A percentile compares a stretch with the other conserved stretches of the same genome.
These are phyloP conservation scores for Boletus coccyginus DNA, from an alignment of 768 basidiomycete genomes.

Conservation along the genomic window DNA sequence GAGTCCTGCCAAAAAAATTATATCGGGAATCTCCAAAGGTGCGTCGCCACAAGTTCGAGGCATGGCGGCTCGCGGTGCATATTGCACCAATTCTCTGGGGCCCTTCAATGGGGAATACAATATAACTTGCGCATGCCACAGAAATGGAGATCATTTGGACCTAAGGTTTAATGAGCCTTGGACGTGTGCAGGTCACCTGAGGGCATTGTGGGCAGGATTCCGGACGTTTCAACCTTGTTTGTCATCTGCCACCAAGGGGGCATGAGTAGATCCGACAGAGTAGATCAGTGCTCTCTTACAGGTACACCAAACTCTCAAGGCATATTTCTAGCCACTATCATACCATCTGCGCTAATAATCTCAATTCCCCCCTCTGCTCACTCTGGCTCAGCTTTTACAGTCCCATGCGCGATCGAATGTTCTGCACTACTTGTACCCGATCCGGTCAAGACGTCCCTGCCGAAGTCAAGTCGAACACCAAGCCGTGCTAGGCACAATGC, in stretches of 20 bases:
- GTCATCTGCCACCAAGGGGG: neutral
- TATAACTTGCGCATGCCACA: neutral
- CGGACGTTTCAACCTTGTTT: neutral
- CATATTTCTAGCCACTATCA: too few relatives aligned
- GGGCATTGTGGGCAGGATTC: neutral
- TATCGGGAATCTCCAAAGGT: neutral
- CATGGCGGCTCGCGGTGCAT: neutral
- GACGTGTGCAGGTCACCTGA: too few relatives aligned
- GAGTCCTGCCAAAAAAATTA: neutral
- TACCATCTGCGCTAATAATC: neutral
- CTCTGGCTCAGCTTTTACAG: slow-evolving; percentile 13
- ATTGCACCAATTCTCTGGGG: too few relatives aligned
- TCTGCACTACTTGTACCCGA: neutral
- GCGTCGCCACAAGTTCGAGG: neutral
- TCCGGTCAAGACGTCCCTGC: neutral
- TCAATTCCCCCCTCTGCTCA: neutral
- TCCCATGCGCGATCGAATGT: neutral
- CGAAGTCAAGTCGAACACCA: slow-evolving; percentile 27
- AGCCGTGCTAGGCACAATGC: slow-evolving; percentile 31
- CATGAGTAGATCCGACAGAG: neutral
- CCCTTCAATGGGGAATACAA: neutral
- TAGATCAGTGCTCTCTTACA: neutral
- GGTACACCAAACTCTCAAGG: neutral
- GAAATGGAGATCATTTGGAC: too few relatives aligned
- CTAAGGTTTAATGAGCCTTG: too few relatives aligned